These are phyloP conservation scores for Aureobasidium sp. DNA, from an alignment of 2,329 filamentous ascomycete species.

Conservation along the genomic window DNA sequence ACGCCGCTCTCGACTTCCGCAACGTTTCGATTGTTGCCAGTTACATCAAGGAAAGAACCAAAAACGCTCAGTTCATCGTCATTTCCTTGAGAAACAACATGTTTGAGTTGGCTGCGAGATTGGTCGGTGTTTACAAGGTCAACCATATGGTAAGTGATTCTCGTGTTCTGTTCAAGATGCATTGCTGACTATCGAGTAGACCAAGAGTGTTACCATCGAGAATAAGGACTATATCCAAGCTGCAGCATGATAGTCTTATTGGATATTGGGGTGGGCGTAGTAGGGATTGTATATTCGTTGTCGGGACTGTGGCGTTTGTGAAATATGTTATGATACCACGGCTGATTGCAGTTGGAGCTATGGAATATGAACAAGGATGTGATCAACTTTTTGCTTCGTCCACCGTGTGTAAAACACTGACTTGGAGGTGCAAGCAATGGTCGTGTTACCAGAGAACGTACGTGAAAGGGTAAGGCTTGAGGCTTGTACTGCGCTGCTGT, in stretches of 20 bases:
- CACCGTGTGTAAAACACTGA: background rate
- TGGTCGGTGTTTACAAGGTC: slow-evolving; percentile 98
- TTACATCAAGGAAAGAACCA: slow-evolving; percentile 98
- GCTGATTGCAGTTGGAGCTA: slow-evolving; percentile 1
- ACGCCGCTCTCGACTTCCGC: slow-evolving; percentile 92
- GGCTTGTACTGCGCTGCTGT: background rate
- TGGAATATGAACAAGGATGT: background rate
- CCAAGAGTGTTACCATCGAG: slow-evolving; percentile 46
- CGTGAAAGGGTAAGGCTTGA: background rate
- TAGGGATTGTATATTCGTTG: background rate
- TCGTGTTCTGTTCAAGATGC: background rate
- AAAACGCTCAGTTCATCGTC: slow-evolving; percentile 98
- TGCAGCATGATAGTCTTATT: background rate
- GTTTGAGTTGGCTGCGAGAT: slow-evolving; percentile 93
- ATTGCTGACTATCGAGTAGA: slow-evolving; percentile 28
- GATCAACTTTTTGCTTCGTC: background rate
- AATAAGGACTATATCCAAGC: slow-evolving; percentile 40
- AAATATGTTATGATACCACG: slow-evolving; percentile 7
- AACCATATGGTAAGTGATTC: slow-evolving; percentile 73
- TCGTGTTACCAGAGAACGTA: background rate
- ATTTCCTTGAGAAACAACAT: slow-evolving; percentile 98
- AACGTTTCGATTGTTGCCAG: slow-evolving; percentile 98
- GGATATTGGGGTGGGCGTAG: background rate
- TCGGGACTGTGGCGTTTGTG: background rate
- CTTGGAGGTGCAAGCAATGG: too few species aligned